Evolutionary conservation across 805 yeast species (phyloP).

Genomic region (Saturnispora ahearnii): DNA sequence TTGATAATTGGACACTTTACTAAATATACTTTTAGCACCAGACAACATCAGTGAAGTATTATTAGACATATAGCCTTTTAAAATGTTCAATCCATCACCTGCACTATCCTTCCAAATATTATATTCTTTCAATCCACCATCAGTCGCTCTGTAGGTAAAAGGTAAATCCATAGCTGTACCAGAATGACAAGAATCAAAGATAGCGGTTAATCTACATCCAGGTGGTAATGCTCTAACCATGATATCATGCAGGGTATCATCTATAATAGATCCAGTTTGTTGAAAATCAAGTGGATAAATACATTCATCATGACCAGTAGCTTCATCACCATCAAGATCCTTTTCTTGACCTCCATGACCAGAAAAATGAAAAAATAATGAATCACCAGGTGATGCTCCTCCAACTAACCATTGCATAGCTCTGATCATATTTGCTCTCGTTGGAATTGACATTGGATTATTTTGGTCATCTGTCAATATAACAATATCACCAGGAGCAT

Average conservation of each 20-base stretch:
- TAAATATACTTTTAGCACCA: slow-evolving; percentile 31
- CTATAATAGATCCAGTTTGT: slow-evolving; percentile 56
- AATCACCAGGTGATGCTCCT: slow-evolving; percentile 68
- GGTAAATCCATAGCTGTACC: slow-evolving; percentile 80
- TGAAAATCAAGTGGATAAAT: slow-evolving; percentile 41
- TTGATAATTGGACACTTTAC: slow-evolving; percentile 26
- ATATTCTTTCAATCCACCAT: slow-evolving; percentile 77
- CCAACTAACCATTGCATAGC: slow-evolving; percentile 79
- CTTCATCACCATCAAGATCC: slow-evolving; percentile 39
- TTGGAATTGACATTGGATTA: slow-evolving; percentile 44
- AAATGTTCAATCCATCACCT: slow-evolving; percentile 49
- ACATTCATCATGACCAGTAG: slow-evolving; percentile 30
- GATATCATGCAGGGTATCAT: slow-evolving; percentile 64
- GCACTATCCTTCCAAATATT: slow-evolving; percentile 71
- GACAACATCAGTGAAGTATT: slow-evolving; percentile 37
- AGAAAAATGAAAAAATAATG: slow-evolving; percentile 73
- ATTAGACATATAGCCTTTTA: slow-evolving; percentile 52
- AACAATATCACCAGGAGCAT: slow-evolving; percentile 46
- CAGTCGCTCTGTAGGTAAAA: slow-evolving; percentile 62
- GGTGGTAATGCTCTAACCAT: slow-evolving; percentile 61
- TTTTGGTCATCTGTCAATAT: slow-evolving; percentile 49
- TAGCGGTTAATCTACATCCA: slow-evolving; percentile 70
- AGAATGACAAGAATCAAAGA: slow-evolving; percentile 81
- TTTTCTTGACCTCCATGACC: slow-evolving; percentile 78
- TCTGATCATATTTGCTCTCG: slow-evolving; percentile 56